These are phyloP conservation scores for Lachnellula arida DNA, from an alignment of 2,329 filamentous ascomycete species.

Conservation along the genomic window DNA sequence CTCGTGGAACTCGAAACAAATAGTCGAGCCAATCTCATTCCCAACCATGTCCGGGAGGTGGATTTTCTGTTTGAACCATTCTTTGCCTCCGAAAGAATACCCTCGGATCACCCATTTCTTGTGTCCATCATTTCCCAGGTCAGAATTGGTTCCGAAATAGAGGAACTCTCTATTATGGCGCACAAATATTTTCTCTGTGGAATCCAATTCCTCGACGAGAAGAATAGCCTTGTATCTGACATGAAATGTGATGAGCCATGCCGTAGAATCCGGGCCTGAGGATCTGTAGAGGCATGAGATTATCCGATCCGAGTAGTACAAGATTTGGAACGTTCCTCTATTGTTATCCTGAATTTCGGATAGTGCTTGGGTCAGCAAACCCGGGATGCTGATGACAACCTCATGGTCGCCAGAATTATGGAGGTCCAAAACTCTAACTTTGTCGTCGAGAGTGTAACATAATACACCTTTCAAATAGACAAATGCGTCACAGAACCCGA, in stretches of 20 bases:
- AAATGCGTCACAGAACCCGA: slow-evolving; percentile 58
- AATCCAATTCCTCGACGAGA: slow-evolving; percentile 38
- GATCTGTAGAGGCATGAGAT: slow-evolving; percentile 53
- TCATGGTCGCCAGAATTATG: slow-evolving; percentile 46
- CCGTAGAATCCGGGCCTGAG: slow-evolving; percentile 32
- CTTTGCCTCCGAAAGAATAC: slow-evolving; percentile 40
- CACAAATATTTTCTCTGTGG: slow-evolving; percentile 58
- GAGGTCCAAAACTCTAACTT: slow-evolving; percentile 56
- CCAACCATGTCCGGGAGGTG: slow-evolving; percentile 56
- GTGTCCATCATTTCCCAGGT: slow-evolving; percentile 47
- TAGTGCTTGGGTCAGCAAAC: slow-evolving; percentile 36
- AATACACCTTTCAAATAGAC: slow-evolving; percentile 59
- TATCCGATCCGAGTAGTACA: slow-evolving; percentile 54
- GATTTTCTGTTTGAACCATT: slow-evolving; percentile 42
- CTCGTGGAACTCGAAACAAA: slow-evolving; percentile 68
- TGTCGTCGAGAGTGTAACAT: slow-evolving; percentile 53
- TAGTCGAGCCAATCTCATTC: slow-evolving; percentile 58
- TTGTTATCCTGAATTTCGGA: slow-evolving; percentile 32
- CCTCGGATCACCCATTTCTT: slow-evolving; percentile 59
- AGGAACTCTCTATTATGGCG: slow-evolving; percentile 58
- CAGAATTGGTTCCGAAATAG: slow-evolving; percentile 62
- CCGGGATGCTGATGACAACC: slow-evolving; percentile 50
- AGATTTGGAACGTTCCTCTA: slow-evolving; percentile 46
- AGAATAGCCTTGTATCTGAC: slow-evolving; percentile 38
- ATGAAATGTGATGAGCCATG: slow-evolving; percentile 52